Base-by-base conservation (phyloP, 2,329 filamentous ascomycete genomes). In the Alternaria viburni region DNA sequence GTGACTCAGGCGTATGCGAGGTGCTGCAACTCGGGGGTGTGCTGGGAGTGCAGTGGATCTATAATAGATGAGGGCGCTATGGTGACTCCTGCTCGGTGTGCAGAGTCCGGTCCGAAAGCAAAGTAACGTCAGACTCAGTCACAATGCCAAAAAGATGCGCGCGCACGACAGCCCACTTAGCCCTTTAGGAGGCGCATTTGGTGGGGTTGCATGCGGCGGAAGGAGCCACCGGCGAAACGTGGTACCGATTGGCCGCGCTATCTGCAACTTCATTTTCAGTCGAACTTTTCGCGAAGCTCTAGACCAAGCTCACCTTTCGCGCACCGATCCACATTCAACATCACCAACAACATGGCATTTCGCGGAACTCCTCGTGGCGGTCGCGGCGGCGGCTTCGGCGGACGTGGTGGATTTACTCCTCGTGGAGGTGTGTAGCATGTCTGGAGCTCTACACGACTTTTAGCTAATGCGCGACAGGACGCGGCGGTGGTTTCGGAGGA, bases 281-380 rank as follows among this genome's bases (percentile, higher is more conserved):
- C 67, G 68, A 70, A 66, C 70, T 68, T 68, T 74, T 69, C 68
- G 62, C 66, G 61, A 71, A 71, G 68, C 62, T 68, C 59, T 66
- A 60, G 68, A 68, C 61, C 69, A 68, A 74, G 71, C 69, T 71
- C 69, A 59, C 69, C 65, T 68, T 64, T 59, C 64, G 69, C 68
- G 66, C 69, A 66, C 68, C 74, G 62, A 75, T 52, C 76, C 71
- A 72, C 71, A 65, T 62, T 65, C 65, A 45, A 69, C 65, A 67
- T 64, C 65, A 62, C 59, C 57, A 28, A 71, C 72, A 85, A 73
- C 68, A 90, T 90, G 89, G 88, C 89, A 78, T 91, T 89, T 80
- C 86, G 88, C 80, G 79, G 79, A 69, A 75, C 75, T 70, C 74
- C 75, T 63, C 73, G 78, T 70, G 79, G 79, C 61, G 73, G 79